These are phyloP conservation scores for Rhinocladiella mackenziei DNA, from an alignment of 2,329 filamentous ascomycete genomes.

Conservation along the genomic window DNA sequence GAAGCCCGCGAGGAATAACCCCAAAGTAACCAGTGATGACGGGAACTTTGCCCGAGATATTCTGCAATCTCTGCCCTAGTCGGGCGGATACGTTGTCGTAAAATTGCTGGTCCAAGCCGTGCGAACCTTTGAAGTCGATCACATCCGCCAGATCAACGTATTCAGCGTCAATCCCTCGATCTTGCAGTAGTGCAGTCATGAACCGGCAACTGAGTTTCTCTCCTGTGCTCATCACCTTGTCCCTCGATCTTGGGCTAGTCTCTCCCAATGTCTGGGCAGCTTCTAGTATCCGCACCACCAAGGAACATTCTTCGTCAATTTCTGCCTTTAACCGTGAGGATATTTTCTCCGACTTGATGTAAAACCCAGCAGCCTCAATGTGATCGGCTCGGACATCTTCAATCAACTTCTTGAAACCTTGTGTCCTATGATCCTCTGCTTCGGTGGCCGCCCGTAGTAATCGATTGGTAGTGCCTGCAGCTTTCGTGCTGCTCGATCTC, in stretches of 20 bases:
- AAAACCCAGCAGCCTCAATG: constrained; percentile 63
- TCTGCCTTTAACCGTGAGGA: constrained; percentile 58
- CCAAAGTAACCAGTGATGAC: constrained; percentile 94
- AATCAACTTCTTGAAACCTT: constrained; percentile 68
- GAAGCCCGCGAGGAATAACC: constrained; percentile 80
- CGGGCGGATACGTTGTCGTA: constrained; percentile 62
- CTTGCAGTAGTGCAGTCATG: constrained; percentile 78
- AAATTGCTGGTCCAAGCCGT: constrained; percentile 62
- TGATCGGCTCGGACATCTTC: constrained; percentile 80
- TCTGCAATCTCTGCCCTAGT: constrained; percentile 61
- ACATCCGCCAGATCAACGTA: constrained; percentile 86
- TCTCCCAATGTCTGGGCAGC: constrained; percentile 60
- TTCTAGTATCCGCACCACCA: constrained; percentile 69
- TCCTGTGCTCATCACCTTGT: constrained; percentile 88
- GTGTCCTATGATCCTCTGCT: constrained; percentile 44
- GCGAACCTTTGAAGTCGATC: constrained; percentile 60
- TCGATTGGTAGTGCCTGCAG: constrained; percentile 86
- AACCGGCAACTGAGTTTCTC: constrained; percentile 94
- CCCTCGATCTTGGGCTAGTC: constrained; percentile 73
- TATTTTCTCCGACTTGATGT: constrained; percentile 56
- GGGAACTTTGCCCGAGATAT: constrained; percentile 65
- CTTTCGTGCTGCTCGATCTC: constrained; percentile 88
- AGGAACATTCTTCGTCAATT: constrained; percentile 74
- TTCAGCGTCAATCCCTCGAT: constrained; percentile 75
- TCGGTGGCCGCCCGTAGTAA: constrained; percentile 48